Evolutionary conservation across 2,329 filamentous ascomycete genomes (phyloP), one percentile per base, ranked within the genome.

Genomic region (Phaeosphaeriaceae sp.): DNA sequence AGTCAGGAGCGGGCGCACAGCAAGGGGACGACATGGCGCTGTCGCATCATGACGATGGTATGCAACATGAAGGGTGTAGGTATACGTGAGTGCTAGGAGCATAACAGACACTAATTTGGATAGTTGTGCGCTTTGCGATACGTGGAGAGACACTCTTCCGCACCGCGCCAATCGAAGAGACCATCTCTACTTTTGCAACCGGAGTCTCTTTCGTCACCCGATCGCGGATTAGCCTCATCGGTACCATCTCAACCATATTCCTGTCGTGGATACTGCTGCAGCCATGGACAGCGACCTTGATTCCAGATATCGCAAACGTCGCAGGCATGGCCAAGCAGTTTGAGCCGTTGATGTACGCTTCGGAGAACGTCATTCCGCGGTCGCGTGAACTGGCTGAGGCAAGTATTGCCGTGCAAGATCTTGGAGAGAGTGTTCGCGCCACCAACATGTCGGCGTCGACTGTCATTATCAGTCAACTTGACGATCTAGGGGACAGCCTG

Each of bases 331-430:
- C 94, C 50, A 92, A 92, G 69, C 93, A 93, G 10, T 97, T 97
- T 72, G 94, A 97, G 77, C 94, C 94, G 6, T 85, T 97, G 47
- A 96, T 98, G 62, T 95, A 95, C 81, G 97, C 96, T 75, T 97
- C 93, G 0, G 93, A 97, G 72, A 91, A 94, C 73, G 93, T 93
- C 9, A 89, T 93, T 46, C 86, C 89, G 40, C 93, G 97, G 73
- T 93, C 97, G 43, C 89, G 90, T 58, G 92, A 96, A 64, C 82
- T 98, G 50, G 93, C 97, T 77, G 93, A 95, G 55, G 97, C 94
- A 0, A 92, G 93, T 46, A 90, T 97, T 30, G 94, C 94, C 0
- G 93, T 98, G 24, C 97, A 94, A 92, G 94, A 98, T 75, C 84
- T 98, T 6, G 91, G 93, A 58, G 94, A 97, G 83, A 96, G 91